Evolutionary conservation across 1,139 yeast genomes (phyloP).

Genomic region (Martiniozyma asiatica): DNA sequence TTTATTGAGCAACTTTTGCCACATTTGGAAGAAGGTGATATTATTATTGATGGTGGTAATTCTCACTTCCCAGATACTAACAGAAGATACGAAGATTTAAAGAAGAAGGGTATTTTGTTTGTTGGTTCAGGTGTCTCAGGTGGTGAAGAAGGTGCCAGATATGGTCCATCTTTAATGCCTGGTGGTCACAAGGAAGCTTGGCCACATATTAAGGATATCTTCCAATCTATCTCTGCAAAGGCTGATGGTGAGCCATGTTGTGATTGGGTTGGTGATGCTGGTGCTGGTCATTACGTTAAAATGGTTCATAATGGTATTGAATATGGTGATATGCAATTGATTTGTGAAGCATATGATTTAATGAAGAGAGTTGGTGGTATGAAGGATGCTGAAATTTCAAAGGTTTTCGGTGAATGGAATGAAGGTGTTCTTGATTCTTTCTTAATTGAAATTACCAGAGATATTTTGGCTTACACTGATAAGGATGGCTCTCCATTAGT

Average conservation of each 20-base stretch:
- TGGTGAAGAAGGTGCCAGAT: constrained; percentile 99
- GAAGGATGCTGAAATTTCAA: constrained; percentile 85
- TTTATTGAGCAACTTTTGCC: constrained; percentile 85
- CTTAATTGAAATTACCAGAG: constrained; percentile 94
- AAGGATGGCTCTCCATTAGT: constrained; percentile 90
- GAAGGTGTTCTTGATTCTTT: constrained; percentile 95
- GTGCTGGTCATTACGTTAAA: constrained; percentile 98
- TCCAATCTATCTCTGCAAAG: constrained; percentile 94
- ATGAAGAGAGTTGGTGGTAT: constrained; percentile 91
- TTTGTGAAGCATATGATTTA: constrained; percentile 94
- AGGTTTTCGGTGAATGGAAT: constrained; percentile 89
- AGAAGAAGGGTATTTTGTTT: constrained; percentile 75
- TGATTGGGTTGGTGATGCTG: constrained; percentile 99
- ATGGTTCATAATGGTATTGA: constrained; percentile 99
- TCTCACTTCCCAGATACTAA: constrained; percentile 98
- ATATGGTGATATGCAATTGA: constrained; percentile 99
- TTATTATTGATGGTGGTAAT: constrained; percentile 99
- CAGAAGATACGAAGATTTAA: constrained; percentile 89
- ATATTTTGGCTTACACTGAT: constrained; percentile 75
- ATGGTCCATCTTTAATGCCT: constrained; percentile 99
- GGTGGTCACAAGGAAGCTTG: constrained; percentile 98
- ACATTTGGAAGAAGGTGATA: constrained; percentile 90
- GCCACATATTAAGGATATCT: constrained; percentile 95
- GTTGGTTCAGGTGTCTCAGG: constrained; percentile 99
- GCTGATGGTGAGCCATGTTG: constrained; percentile 98